Evolutionary conservation across 305 asterid genomes (phyloP).

Genomic region (Andrographis paniculata): DNA sequence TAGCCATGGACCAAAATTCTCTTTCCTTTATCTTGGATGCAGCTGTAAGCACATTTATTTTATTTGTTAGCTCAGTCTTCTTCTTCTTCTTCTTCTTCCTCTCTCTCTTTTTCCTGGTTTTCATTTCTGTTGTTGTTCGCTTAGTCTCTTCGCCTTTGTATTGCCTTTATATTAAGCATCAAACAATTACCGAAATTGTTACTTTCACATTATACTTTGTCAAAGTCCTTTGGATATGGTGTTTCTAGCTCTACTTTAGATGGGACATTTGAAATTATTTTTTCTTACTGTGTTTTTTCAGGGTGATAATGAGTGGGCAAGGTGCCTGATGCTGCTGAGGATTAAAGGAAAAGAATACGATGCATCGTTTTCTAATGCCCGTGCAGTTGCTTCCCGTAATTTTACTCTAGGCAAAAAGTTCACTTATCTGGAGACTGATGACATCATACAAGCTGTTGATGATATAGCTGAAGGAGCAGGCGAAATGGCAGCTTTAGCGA

Average conservation of each 20-base stretch:
- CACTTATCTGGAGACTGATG: slow-evolving; percentile 51
- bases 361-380: slow-evolving; percentile 91
- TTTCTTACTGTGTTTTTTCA: slow-evolving; percentile 33
- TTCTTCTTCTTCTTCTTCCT: too few relatives aligned
- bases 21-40: slow-evolving; percentile 66
- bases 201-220: too few relatives aligned
- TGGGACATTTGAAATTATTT: neutral
- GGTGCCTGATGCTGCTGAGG: slow-evolving; percentile 81
- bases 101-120: too few relatives aligned
- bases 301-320: slow-evolving; percentile 94
- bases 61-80: too few relatives aligned
- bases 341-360: slow-evolving; percentile 93
- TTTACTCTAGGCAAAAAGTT: slow-evolving; percentile 56
- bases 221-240: too few relatives aligned
- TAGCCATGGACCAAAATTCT: slow-evolving; percentile 61
- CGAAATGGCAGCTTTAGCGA: slow-evolving; percentile 95
- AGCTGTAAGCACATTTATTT: slow-evolving; percentile 49
- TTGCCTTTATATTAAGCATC: too few relatives aligned
- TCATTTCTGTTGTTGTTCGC: too few relatives aligned
- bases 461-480: slow-evolving; percentile 99
- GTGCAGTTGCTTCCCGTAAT: slow-evolving; percentile 73
- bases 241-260: too few relatives aligned
- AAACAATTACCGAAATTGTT: too few relatives aligned
- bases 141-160: too few relatives aligned
- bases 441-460: slow-evolving; percentile 80